Conservation (phyloP, 2,329 filamentous ascomycete species). For the Cladosporium sp. region DNA sequence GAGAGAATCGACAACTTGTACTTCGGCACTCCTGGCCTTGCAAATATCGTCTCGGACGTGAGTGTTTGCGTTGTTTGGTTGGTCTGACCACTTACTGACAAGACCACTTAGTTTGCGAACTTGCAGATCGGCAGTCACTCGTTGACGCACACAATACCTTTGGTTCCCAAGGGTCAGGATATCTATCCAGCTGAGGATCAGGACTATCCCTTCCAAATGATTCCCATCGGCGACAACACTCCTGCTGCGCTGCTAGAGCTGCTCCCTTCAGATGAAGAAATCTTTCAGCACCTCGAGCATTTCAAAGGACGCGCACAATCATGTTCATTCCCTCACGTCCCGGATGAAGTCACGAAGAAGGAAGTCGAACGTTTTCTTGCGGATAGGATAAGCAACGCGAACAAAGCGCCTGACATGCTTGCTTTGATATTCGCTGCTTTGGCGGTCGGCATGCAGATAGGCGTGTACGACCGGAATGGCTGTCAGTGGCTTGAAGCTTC, state of each 20-base stretch:
- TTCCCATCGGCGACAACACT: slow-evolving; percentile 37
- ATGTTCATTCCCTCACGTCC: slow-evolving; percentile 48
- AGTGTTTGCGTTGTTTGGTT: slow-evolving; percentile 17
- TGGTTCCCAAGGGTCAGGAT: slow-evolving; percentile 40
- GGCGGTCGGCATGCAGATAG: slow-evolving; percentile 49
- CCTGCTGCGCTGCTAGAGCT: slow-evolving; percentile 33
- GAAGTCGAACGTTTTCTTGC: slow-evolving; percentile 50
- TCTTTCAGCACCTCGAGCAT: slow-evolving; percentile 42
- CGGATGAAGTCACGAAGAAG: slow-evolving; percentile 43
- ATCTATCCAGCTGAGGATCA: slow-evolving; percentile 41
- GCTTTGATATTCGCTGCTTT: slow-evolving; percentile 50
- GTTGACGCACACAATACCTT: slow-evolving; percentile 43
- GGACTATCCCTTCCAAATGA: slow-evolving; percentile 47
- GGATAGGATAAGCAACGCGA: slow-evolving; percentile 43
- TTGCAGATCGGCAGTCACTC: slow-evolving; percentile 43
- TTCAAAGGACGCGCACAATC: slow-evolving; percentile 47
- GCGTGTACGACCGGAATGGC: slow-evolving; percentile 44
- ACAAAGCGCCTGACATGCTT: slow-evolving; percentile 49
- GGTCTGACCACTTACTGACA: slow-evolving; percentile 11
- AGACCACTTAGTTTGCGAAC: slow-evolving; percentile 41
- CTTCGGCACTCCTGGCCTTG: slow-evolving; percentile 52
- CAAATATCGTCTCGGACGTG: slow-evolving; percentile 50
- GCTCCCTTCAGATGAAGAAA: slow-evolving; percentile 42
- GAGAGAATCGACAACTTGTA: slow-evolving; percentile 49
- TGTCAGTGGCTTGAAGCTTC: slow-evolving; percentile 41